A percentile compares a stretch with the other conserved stretches of the same genome.
phyloP scores from a whole-genome alignment of 176 grass and related monocot species.

The Cocos nucifera region DNA sequence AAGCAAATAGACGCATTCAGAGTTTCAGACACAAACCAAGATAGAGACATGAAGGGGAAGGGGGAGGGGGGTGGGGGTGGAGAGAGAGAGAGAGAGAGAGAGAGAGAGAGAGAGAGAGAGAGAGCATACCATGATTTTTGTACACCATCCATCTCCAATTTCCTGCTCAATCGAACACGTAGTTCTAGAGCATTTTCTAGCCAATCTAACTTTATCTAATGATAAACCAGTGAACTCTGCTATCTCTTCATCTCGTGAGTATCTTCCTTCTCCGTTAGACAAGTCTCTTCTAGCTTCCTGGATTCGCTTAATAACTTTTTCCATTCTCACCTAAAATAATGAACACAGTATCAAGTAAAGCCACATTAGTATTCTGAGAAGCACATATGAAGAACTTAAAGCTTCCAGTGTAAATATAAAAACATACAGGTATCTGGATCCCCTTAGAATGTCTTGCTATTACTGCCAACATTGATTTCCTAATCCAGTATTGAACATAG shows the following conservation, averaged over 20 bases:
- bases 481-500: slow-evolving; percentile 85
- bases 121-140: slow-evolving; percentile 43
- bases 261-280: slow-evolving; percentile 32
- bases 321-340: slow-evolving; percentile 56
- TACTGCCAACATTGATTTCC: slow-evolving; percentile 62
- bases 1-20: no score
- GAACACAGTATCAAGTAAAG: not conserved
- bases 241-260: slow-evolving; percentile 49
- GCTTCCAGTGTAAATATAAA: slow-evolving; percentile 13
- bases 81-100: no score
- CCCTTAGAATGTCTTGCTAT: slow-evolving; percentile 47
- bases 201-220: slow-evolving; percentile 55
- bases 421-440: slow-evolving; percentile 59
- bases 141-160: slow-evolving; percentile 22
- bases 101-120: no score
- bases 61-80: no score
- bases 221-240: slow-evolving; percentile 46
- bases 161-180: slow-evolving; percentile 49
- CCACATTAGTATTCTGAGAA: slow-evolving; percentile 1
- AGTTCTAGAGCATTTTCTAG: slow-evolving; percentile 49
- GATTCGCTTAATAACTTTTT: slow-evolving; percentile 56
- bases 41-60: no score
- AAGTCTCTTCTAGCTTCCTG: slow-evolving; percentile 49
- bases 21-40: no score
- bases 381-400: not conserved